These are phyloP conservation scores for Oryza glumipatula DNA, from an alignment of 176 grass and related monocot species.

Conservation along the genomic window DNA sequence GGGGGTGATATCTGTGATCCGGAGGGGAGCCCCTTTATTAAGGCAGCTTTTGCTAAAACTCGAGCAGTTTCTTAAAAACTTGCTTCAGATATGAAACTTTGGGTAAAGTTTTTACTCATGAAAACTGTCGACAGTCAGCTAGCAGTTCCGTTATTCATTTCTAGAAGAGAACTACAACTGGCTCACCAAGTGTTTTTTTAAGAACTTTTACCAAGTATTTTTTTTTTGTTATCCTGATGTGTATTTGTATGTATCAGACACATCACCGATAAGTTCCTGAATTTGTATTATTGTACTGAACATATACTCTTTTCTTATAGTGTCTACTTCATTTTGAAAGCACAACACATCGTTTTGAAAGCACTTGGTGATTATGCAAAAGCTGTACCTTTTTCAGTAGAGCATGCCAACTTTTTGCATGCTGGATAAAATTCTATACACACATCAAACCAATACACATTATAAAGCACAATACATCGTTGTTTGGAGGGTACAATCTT, in stretches of 20 bases:
- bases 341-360: too few species aligned
- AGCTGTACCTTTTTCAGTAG: background rate
- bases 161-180: background rate
- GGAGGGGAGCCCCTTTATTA: too few species aligned
- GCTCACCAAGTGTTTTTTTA: background rate
- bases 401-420: background rate
- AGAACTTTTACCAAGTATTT: background rate
- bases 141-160: too few species aligned
- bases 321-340: background rate
- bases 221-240: background rate
- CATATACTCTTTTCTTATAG: background rate
- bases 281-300: background rate
- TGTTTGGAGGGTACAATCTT: constrained; percentile 1
- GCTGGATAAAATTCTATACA: constrained; percentile 16
- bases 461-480: constrained; percentile 22
- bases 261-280: background rate
- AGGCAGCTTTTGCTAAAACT: too few species aligned
- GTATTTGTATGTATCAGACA: background rate
- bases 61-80: too few species aligned
- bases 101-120: too few species aligned
- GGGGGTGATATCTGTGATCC: too few species aligned
- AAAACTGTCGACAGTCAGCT: too few species aligned
- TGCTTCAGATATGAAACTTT: too few species aligned
- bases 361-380: too few species aligned
- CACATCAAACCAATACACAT: constrained; percentile 32